Evolutionary conservation across 2,329 filamentous ascomycete species (phyloP).

Genomic region (Thielaviopsis euricoi): DNA sequence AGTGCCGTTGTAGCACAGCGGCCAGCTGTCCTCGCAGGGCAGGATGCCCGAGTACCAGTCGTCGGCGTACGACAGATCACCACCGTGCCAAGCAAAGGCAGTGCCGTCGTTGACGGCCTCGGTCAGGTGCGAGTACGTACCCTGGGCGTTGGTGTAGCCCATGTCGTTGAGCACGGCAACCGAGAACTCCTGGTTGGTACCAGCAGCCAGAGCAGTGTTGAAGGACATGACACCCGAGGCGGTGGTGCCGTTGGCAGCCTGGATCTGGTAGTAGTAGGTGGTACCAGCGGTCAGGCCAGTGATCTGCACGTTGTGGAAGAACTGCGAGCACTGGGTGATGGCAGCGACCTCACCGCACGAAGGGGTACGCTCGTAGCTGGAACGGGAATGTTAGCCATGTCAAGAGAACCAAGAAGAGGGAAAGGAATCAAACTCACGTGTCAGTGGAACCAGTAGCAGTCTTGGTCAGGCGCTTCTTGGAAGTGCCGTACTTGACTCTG

Average conservation of each 20-base stretch:
- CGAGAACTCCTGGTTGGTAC: slow-evolving; percentile 24
- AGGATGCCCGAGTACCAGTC: slow-evolving; percentile 35
- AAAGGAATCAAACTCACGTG: slow-evolving; percentile 19
- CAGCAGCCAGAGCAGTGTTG: slow-evolving; percentile 27
- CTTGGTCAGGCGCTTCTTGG: slow-evolving; percentile 19
- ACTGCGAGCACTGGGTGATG: slow-evolving; percentile 33
- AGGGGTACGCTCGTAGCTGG: slow-evolving; percentile 32
- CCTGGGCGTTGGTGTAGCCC: slow-evolving; percentile 35
- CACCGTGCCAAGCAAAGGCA: slow-evolving; percentile 35
- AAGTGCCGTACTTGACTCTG: slow-evolving; percentile 26
- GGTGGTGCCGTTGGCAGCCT: slow-evolving; percentile 31
- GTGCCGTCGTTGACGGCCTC: slow-evolving; percentile 26
- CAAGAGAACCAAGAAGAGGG: neutral
- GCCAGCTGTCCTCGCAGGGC: slow-evolving; percentile 29
- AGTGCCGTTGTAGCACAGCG: slow-evolving; percentile 35
- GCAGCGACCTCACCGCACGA: slow-evolving; percentile 26
- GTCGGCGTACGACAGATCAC: slow-evolving; percentile 33
- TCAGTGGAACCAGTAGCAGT: slow-evolving; percentile 23
- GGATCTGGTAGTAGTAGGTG: slow-evolving; percentile 35
- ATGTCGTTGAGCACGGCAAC: slow-evolving; percentile 34
- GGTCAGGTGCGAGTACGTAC: slow-evolving; percentile 27
- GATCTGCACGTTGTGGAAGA: slow-evolving; percentile 34
- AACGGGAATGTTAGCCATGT: neutral
- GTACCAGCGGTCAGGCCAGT: slow-evolving; percentile 23
- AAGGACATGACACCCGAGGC: slow-evolving; percentile 28